phyloP scores from a whole-genome alignment of 2,329 filamentous ascomycete genomes.

The Magnaporthales sp. region DNA sequence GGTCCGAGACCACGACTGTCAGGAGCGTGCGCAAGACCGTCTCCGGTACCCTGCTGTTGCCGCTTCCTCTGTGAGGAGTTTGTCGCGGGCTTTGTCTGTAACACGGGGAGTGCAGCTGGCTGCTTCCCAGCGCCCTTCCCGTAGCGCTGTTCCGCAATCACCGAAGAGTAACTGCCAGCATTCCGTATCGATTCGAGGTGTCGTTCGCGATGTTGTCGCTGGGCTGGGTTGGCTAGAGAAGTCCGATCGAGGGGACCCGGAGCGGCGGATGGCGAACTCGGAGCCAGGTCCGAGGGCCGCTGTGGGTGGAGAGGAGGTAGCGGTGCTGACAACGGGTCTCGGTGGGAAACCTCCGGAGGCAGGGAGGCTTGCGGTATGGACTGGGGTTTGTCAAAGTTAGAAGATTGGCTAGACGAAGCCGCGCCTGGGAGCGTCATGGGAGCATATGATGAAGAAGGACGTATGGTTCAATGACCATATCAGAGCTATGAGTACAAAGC shows the following conservation, averaged over 20 bases:
- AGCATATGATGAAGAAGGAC: background rate
- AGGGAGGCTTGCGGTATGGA: background rate
- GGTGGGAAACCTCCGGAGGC: background rate
- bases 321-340: background rate
- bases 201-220: background rate
- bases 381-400: background rate
- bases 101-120: background rate
- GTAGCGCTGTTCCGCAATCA: background rate
- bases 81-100: constrained; percentile 6
- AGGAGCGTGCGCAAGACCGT: constrained; percentile 5
- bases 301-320: background rate
- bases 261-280: background rate
- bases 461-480: background rate
- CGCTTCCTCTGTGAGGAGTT: constrained; percentile 18
- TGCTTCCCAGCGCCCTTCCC: background rate
- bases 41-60: constrained; percentile 15
- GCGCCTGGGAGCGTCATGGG: constrained; percentile 1
- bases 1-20: background rate
- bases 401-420: background rate
- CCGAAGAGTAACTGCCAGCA: background rate
- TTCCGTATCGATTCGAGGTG: background rate
- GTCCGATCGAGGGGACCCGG: background rate
- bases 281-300: background rate
- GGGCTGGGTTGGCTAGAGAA: background rate
- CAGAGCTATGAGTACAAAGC: background rate